Percentiles rank a stretch among this genome's conserved stretches.
These are phyloP conservation scores for Edaphochlamys debaryana DNA, from an alignment of 139 green algal genomes.

Conservation along the genomic window DNA sequence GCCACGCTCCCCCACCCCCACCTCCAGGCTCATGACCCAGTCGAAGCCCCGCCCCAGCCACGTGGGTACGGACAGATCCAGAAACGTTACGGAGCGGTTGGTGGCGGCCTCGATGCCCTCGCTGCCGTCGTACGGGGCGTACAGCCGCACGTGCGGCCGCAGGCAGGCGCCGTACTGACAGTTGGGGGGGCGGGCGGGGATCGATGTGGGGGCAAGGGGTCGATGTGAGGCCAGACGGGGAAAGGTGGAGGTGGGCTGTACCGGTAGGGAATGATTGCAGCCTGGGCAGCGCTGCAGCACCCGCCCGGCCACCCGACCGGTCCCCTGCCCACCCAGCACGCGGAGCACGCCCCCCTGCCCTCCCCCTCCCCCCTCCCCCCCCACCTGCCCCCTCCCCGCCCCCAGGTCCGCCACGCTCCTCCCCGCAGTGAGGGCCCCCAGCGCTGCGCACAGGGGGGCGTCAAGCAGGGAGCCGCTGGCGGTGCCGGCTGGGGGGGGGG, in stretches of 20 bases:
- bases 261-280: too few relatives aligned
- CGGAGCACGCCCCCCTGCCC: too few relatives aligned
- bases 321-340: too few relatives aligned
- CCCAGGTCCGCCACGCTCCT: background rate
- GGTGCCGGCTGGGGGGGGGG: background rate
- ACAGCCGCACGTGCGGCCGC: background rate
- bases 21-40: constrained; percentile 28
- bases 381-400: background rate
- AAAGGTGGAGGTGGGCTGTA: too few relatives aligned
- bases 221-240: too few relatives aligned
- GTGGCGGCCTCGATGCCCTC: constrained; percentile 29
- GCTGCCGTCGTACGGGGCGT: constrained; percentile 28
- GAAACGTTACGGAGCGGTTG: constrained; percentile 5
- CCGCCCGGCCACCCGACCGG: too few relatives aligned
- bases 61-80: constrained; percentile 20
- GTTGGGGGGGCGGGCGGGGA: too few relatives aligned
- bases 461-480: background rate
- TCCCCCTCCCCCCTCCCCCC: background rate
- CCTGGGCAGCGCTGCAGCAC: too few relatives aligned
- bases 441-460: background rate
- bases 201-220: too few relatives aligned
- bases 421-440: background rate
- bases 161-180: constrained; percentile 36
- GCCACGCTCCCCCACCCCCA: background rate
- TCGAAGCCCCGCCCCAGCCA: constrained; percentile 13